A percentile compares a stretch with the other conserved stretches of the same genome.
phyloP scores from a whole-genome alignment of 768 basidiomycete genomes.

The Xerocomus spinulosus region DNA sequence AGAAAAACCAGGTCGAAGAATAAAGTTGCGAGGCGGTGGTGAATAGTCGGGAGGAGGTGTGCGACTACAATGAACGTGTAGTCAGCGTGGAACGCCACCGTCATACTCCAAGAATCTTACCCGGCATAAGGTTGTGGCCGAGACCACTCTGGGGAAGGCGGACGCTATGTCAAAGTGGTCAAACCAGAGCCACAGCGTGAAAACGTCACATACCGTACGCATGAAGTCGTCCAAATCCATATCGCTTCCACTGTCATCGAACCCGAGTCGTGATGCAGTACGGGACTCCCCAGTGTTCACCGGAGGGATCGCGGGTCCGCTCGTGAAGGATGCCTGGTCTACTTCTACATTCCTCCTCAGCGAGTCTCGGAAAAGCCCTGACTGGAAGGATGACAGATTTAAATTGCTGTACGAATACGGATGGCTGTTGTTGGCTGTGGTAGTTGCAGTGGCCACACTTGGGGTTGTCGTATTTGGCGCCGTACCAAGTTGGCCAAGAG shows the following conservation, averaged over 20 bases:
- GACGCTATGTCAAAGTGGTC: slow-evolving; percentile 15
- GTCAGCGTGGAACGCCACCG: neutral
- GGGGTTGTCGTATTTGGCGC: neutral
- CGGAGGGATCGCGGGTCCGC: slow-evolving; percentile 1
- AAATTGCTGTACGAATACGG: slow-evolving; percentile 28
- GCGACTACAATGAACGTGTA: slow-evolving; percentile 7
- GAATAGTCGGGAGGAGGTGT: slow-evolving; percentile 23
- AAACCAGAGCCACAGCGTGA: neutral
- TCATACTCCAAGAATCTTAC: slow-evolving; percentile 5
- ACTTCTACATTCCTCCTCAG: slow-evolving; percentile 25
- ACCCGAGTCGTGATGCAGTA: slow-evolving; percentile 7
- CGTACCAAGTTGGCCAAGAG: slow-evolving; percentile 7
- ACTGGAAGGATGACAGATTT: slow-evolving; percentile 30
- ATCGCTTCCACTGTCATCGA: slow-evolving; percentile 27
- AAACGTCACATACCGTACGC: slow-evolving; percentile 9
- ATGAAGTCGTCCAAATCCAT: slow-evolving; percentile 24
- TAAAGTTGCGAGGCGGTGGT: slow-evolving; percentile 17
- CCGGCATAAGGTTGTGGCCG: slow-evolving; percentile 26
- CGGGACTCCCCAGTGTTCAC: slow-evolving; percentile 9
- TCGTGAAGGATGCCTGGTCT: slow-evolving; percentile 16
- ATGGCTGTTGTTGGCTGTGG: slow-evolving; percentile 10
- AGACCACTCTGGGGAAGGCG: slow-evolving; percentile 25
- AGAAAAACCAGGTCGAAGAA: slow-evolving; percentile 11
- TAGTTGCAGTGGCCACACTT: neutral
- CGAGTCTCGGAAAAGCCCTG: slow-evolving; percentile 32